These are phyloP conservation scores for Termitomyces sp. DNA, from an alignment of 768 basidiomycete species.

Conservation along the genomic window DNA sequence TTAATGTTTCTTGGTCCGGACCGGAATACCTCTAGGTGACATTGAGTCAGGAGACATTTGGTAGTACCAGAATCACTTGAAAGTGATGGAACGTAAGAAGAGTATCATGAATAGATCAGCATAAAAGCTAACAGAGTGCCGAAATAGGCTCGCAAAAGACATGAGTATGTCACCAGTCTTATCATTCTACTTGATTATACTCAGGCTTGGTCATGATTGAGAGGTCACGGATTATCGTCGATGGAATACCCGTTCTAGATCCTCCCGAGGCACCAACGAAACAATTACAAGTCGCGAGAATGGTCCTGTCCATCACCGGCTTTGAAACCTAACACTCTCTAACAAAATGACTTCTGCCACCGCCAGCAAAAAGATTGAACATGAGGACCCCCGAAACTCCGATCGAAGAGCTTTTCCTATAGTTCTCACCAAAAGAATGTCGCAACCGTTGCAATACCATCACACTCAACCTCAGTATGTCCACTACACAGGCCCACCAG, in stretches of 20 bases:
- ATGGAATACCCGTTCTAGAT: too few species aligned
- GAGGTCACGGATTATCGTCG: too few species aligned
- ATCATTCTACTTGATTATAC: too few species aligned
- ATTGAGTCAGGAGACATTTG: neutral
- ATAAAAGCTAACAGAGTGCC: neutral
- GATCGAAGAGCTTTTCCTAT: slow-evolving; percentile 22
- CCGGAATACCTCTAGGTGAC: neutral
- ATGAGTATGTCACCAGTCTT: neutral
- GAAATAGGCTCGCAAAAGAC: neutral
- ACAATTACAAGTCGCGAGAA: too few species aligned
- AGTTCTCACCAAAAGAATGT: slow-evolving; percentile 29
- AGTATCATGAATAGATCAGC: neutral
- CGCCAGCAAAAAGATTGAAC: neutral
- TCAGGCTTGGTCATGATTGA: too few species aligned
- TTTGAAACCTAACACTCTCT: neutral
- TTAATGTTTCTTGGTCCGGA: neutral
- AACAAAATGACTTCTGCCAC: slow-evolving; percentile 9
- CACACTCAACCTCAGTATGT: slow-evolving; percentile 28
- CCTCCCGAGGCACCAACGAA: too few species aligned
- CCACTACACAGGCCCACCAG: slow-evolving; percentile 29
- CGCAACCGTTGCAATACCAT: slow-evolving; percentile 34
- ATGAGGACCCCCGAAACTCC: slow-evolving; percentile 34
- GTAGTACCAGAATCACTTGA: neutral
- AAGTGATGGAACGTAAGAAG: neutral
- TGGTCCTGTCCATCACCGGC: neutral